phyloP scores from a whole-genome alignment of 768 basidiomycete species.

The Tylopilus cervinicoccineus region DNA sequence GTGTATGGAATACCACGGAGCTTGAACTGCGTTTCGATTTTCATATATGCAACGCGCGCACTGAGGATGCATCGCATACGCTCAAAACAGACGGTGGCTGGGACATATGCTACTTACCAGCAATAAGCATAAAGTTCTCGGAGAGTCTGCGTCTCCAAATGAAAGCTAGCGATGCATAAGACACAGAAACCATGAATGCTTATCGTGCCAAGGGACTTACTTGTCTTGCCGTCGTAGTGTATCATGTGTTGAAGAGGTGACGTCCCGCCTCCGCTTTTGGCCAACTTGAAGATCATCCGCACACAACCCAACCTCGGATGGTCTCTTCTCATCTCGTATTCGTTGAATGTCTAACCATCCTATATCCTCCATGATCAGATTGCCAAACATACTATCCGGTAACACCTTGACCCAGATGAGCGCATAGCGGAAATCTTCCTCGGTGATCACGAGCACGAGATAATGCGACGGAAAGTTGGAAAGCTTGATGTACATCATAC shows the following conservation, averaged over 20 bases:
- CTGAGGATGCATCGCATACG: slow-evolving; percentile 34
- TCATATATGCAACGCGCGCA: slow-evolving; percentile 86
- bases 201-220: slow-evolving; percentile 13
- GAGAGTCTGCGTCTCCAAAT: slow-evolving; percentile 67
- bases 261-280: slow-evolving; percentile 31
- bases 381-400: slow-evolving; percentile 50
- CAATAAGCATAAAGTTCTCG: slow-evolving; percentile 84
- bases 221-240: slow-evolving; percentile 25
- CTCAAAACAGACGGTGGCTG: not conserved
- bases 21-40: slow-evolving; percentile 86
- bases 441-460: slow-evolving; percentile 78
- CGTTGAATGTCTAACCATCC: slow-evolving; percentile 72
- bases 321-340: slow-evolving; percentile 49
- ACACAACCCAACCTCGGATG: slow-evolving; percentile 10
- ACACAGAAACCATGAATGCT: not conserved
- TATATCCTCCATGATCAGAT: slow-evolving; percentile 71
- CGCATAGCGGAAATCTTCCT: slow-evolving; percentile 76
- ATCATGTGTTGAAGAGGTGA: not conserved
- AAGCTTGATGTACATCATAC: slow-evolving; percentile 72
- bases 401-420: slow-evolving; percentile 64
- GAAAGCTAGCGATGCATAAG: slow-evolving; percentile 38
- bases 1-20: slow-evolving; percentile 72
- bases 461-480: slow-evolving; percentile 76
- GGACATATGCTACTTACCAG: slow-evolving; percentile 50
- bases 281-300: slow-evolving; percentile 20